Base-by-base conservation (phyloP, 2,329 filamentous ascomycete species). In the Bertia moriformis region DNA sequence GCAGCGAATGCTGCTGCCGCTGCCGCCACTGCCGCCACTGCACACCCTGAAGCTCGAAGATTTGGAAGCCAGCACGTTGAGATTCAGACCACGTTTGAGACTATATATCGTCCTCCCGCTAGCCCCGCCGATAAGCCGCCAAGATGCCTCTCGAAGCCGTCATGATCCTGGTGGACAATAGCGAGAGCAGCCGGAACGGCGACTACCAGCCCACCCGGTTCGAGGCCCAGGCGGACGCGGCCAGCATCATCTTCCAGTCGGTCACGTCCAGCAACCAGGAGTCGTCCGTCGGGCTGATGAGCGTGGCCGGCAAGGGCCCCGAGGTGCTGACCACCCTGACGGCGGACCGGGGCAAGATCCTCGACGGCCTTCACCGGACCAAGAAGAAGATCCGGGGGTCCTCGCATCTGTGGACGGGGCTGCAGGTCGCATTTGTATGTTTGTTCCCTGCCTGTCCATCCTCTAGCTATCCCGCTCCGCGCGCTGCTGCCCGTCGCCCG, bases 121-220 rank as follows among this genome's bases (percentile, higher is more conserved):
- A n/a, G n/a, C n/a, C n/a, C n/a, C n/a, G n/a, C n/a, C 38, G 37
- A 43, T 45, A 45, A 46, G 52, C 60, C 60, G 63, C 60, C 77
- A 88, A 71, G 56, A 98, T 98, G 91, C 84, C 81, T 65, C 80
- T 98, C 63, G 91, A 98, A 78, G 93, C 91, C 67, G 93, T 93
- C 46, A 96, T 98, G 88, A 85, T 98, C 62, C 80, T 96, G 72
- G 86, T 96, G 55, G 91, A 98, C 73, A 98, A 96, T 72, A 95
- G 88, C 69, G 91, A 98, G 69, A 88, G 83, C 67, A 93, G 86
- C 69, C 79, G 91, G 58, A 98, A 98, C 65, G 91, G 91, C 57
- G 91, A 98, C 61, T 73, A 71, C 60, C 83, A 84, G 55, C 89
- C 91, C 42, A 93, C 88, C 49, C 78, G 91, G 62, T 98, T 88